Evolutionary conservation across 2,329 filamentous ascomycete genomes (phyloP), one percentile per base, ranked within the genome.

Genomic region (Berkeleyomyces basicola): DNA sequence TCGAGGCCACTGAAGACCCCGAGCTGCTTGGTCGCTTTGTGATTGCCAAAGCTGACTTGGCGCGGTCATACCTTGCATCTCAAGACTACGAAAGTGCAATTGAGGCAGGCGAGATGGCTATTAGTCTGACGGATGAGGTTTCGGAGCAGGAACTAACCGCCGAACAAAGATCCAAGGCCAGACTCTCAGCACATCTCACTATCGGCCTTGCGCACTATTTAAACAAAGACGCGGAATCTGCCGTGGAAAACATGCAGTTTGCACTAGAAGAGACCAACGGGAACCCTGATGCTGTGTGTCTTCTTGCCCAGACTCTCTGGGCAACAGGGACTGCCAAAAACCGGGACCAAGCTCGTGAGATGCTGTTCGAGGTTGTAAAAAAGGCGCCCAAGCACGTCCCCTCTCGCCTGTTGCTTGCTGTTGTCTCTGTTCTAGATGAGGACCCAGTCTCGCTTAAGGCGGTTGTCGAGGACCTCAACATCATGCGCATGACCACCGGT

Each of bases 251-350:
- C 74, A 95, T 99, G 72, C 83, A 89, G 66, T 78, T 83, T 2
- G 90, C 90, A 0, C 77, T 97, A 6, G 79, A 85, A 63, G 90
- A 95, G 70, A 90, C 87, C 0, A 76, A 82, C 39, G 81, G 82
- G 44, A 84, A 90, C 65, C 87, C 91, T 0, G 90, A 96, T 69
- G 86, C 92, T 0, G 85, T 90, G 0, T 96, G 91, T 69, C 78
- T 96, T 10, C 78, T 97, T 10, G 88, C 91, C 0, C 90, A 97
- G 72, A 88, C 97, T 0, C 79, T 97, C 0, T 99, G 93, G 92
- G 91, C 91, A 0, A 90, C 89, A 67, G 90, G 88, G 7, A 83
- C 84, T 0, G 82, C 86, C 5, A 79, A 84, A 0, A 87, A 91
- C 62, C 83, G 86, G 57, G 82, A 85, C 59, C 83, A 87, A 65